Conservation (phyloP, 2,329 filamentous ascomycete genomes). For the Fusarium foetens region DNA sequence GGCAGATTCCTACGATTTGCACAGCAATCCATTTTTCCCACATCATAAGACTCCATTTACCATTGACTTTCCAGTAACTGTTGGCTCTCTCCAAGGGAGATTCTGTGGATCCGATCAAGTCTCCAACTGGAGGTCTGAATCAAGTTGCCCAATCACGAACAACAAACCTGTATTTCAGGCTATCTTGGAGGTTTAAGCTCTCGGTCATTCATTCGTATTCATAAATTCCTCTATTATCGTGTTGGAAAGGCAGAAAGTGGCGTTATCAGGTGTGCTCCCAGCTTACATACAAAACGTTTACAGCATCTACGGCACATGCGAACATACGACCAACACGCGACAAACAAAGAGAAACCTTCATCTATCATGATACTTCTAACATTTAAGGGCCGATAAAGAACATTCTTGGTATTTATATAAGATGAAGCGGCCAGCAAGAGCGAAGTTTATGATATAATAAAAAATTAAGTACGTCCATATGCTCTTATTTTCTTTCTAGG, state of each 20-base stretch:
- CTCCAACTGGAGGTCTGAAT: neutral
- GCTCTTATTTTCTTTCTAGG: conserved; percentile 15
- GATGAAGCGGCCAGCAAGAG: neutral
- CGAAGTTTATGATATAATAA: neutral
- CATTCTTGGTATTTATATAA: neutral
- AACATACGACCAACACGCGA: conserved; percentile 40
- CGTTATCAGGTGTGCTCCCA: neutral
- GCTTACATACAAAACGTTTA: neutral
- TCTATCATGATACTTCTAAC: conserved; percentile 9
- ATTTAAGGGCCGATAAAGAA: conserved; percentile 4
- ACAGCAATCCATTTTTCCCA: conserved; percentile 16
- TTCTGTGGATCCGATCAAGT: neutral
- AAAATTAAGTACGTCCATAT: neutral
- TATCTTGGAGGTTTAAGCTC: neutral
- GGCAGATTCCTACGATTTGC: conserved; percentile 8
- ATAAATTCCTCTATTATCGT: neutral
- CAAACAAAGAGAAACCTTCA: conserved; percentile 23
- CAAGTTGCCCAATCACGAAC: neutral
- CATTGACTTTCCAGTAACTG: neutral
- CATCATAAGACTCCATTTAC: neutral
- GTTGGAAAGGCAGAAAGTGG: neutral
- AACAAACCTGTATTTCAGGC: neutral
- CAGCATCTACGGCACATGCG: neutral
- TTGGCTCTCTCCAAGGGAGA: neutral
- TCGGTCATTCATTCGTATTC: neutral